A percentile compares a stretch with the other conserved stretches of the same genome.
These are phyloP conservation scores for Cutaneotrichosporon dermatis DNA, from an alignment of 1,284 basidiomycete species.

Conservation along the genomic window DNA sequence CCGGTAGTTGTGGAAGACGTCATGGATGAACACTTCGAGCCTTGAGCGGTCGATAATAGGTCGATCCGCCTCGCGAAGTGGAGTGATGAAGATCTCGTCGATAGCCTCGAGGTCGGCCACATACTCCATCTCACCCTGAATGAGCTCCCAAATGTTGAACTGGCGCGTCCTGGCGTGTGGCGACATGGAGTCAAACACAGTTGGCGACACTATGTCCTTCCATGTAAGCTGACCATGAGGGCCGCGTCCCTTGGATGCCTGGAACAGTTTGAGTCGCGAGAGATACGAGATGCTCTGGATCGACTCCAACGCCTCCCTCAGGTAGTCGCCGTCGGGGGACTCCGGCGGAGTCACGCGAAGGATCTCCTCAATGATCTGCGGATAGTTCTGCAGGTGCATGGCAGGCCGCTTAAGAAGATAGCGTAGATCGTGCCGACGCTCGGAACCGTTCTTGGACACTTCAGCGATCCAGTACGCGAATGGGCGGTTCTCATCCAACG, in stretches of 20 bases:
- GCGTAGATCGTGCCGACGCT: slow-evolving; percentile 75
- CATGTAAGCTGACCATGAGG: slow-evolving; percentile 70
- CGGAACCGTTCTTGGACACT: slow-evolving; percentile 61
- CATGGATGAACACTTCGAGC: slow-evolving; percentile 72
- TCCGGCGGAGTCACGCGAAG: slow-evolving; percentile 69
- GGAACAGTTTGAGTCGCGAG: slow-evolving; percentile 77
- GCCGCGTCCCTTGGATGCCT: slow-evolving; percentile 75
- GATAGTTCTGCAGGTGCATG: slow-evolving; percentile 85
- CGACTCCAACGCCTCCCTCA: slow-evolving; percentile 67
- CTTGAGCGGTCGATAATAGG: slow-evolving; percentile 73
- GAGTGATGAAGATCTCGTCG: slow-evolving; percentile 62
- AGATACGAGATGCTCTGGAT: slow-evolving; percentile 72
- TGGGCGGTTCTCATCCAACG: slow-evolving; percentile 72
- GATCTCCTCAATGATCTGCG: slow-evolving; percentile 79
- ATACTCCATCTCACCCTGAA: slow-evolving; percentile 93
- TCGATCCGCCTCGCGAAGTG: slow-evolving; percentile 66
- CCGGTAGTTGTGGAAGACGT: slow-evolving; percentile 81
- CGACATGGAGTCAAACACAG: slow-evolving; percentile 60
- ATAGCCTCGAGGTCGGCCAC: slow-evolving; percentile 88
- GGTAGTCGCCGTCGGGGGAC: slow-evolving; percentile 74
- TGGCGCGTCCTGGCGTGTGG: slow-evolving; percentile 81
- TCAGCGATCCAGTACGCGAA: slow-evolving; percentile 83
- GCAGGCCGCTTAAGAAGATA: slow-evolving; percentile 81
- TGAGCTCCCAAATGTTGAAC: slow-evolving; percentile 91
- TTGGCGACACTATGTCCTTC: slow-evolving; percentile 74